Percentiles rank a stretch among this genome's conserved stretches.
Conservation (phyloP, 177 flowering plant species). For the Telopea speciosissima region DNA sequence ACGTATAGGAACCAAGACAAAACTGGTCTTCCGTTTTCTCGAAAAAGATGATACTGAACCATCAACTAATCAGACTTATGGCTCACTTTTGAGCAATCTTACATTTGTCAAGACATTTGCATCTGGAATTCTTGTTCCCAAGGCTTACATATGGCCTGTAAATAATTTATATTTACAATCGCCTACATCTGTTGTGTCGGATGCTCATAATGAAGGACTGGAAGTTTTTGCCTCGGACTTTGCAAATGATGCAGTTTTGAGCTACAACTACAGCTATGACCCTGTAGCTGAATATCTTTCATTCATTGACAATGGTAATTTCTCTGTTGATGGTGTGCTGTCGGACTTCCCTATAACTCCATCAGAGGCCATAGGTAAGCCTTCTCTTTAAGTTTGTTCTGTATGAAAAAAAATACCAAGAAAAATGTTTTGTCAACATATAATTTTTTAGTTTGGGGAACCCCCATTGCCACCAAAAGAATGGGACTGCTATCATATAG, state of each 20-base stretch:
- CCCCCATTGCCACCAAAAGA: not conserved
- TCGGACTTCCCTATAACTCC: slow-evolving; percentile 74
- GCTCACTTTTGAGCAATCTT: slow-evolving; percentile 62
- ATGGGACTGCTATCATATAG: not conserved
- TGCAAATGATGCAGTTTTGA: slow-evolving; percentile 48
- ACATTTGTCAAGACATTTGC: slow-evolving; percentile 73
- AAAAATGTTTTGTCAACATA: no score
- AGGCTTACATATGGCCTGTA: slow-evolving; percentile 70
- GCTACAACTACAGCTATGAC: slow-evolving; percentile 74
- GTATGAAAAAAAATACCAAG: not conserved
- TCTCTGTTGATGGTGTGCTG: slow-evolving; percentile 82
- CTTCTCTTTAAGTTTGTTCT: not conserved
- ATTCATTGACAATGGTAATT: slow-evolving; percentile 60
- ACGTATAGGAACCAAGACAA: slow-evolving; percentile 40
- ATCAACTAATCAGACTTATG: slow-evolving; percentile 68
- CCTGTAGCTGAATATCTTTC: slow-evolving; percentile 54
- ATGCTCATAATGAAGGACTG: slow-evolving; percentile 71
- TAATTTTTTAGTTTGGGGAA: not conserved
- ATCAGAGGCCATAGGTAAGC: slow-evolving; percentile 60
- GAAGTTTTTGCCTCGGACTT: slow-evolving; percentile 72
- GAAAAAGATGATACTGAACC: slow-evolving; percentile 43
- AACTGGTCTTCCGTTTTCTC: slow-evolving; percentile 56
- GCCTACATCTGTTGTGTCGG: slow-evolving; percentile 53
- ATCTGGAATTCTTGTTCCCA: slow-evolving; percentile 77
- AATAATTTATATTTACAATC: slow-evolving; percentile 38